Conservation (phyloP, 805 yeast species). For the Ogataea chonburiensis region DNA sequence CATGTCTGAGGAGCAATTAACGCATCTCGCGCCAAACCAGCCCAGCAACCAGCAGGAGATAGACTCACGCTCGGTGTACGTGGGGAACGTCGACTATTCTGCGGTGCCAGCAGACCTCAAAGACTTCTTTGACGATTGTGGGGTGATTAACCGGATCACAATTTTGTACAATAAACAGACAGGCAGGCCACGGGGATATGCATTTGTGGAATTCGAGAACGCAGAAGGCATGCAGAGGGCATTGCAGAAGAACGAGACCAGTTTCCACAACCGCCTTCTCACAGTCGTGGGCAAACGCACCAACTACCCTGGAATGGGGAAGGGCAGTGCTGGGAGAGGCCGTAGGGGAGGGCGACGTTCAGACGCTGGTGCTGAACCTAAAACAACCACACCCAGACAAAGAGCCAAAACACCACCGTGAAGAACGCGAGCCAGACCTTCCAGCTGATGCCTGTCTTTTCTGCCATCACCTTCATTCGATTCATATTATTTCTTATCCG, state of each 20-base stretch:
- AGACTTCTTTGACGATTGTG: slow-evolving; percentile 65
- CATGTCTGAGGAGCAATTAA: slow-evolving; percentile 7
- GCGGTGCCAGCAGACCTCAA: slow-evolving; percentile 76
- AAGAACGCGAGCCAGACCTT: slow-evolving; percentile 57
- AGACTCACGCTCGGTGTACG: slow-evolving; percentile 75
- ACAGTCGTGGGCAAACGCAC: slow-evolving; percentile 76
- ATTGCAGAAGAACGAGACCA: slow-evolving; percentile 58
- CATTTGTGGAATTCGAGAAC: slow-evolving; percentile 77
- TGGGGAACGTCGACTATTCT: slow-evolving; percentile 82
- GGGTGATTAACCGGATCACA: slow-evolving; percentile 76
- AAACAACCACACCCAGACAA: slow-evolving; percentile 41
- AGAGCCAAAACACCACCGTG: slow-evolving; percentile 42
- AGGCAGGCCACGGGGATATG: slow-evolving; percentile 83
- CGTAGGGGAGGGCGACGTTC: neutral
- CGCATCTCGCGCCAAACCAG: slow-evolving; percentile 32
- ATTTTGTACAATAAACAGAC: slow-evolving; percentile 67
- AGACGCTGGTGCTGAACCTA: slow-evolving; percentile 16
- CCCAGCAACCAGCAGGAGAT: slow-evolving; percentile 46
- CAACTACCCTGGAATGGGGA: slow-evolving; percentile 57
- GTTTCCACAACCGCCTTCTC: slow-evolving; percentile 63
- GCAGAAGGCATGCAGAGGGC: slow-evolving; percentile 62
- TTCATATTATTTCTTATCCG: slow-evolving; percentile 52
- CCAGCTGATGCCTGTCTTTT: slow-evolving; percentile 61
- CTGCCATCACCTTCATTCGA: slow-evolving; percentile 63
- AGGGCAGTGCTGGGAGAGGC: slow-evolving; percentile 23